Percentiles rank a stretch among this genome's conserved stretches.
Conservation (phyloP, 768 basidiomycete genomes). For the Grammothele lineata region DNA sequence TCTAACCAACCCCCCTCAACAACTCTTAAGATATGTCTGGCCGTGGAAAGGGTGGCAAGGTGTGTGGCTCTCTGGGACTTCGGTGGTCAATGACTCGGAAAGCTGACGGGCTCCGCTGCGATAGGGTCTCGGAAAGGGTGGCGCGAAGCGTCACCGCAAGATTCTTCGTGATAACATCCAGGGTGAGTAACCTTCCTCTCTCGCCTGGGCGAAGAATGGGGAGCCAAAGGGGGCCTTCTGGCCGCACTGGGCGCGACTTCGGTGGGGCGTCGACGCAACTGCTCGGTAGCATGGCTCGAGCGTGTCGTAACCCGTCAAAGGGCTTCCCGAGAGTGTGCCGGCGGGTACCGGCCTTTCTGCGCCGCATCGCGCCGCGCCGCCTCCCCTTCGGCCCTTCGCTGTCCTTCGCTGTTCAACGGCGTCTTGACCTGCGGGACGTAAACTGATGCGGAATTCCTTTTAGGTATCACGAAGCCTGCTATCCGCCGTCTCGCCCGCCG, state of each 20-base stretch:
- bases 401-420: no score
- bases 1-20: conserved; percentile 1
- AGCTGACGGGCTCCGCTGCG: background rate
- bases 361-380: no score
- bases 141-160: conserved; percentile 77
- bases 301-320: background rate
- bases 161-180: conserved; percentile 82
- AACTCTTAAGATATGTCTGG: conserved; percentile 54
- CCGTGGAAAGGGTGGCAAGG: conserved; percentile 78
- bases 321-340: no score
- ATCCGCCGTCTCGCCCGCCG: conserved; percentile 61
- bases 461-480: conserved; percentile 59
- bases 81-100: background rate
- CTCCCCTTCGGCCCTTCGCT: no score
- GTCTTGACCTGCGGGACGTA: no score
- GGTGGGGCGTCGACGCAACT: background rate
- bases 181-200: conserved; percentile 36
- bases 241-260: no score
- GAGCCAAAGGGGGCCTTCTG: no score
- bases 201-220: no score
- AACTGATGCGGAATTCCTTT: background rate
- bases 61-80: conserved; percentile 23
- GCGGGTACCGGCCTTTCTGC: no score
- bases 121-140: conserved; percentile 75
- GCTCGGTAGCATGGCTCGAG: background rate